phyloP scores from a whole-genome alignment of 1,284 basidiomycete species.

The Ceratobasidium sp. region DNA sequence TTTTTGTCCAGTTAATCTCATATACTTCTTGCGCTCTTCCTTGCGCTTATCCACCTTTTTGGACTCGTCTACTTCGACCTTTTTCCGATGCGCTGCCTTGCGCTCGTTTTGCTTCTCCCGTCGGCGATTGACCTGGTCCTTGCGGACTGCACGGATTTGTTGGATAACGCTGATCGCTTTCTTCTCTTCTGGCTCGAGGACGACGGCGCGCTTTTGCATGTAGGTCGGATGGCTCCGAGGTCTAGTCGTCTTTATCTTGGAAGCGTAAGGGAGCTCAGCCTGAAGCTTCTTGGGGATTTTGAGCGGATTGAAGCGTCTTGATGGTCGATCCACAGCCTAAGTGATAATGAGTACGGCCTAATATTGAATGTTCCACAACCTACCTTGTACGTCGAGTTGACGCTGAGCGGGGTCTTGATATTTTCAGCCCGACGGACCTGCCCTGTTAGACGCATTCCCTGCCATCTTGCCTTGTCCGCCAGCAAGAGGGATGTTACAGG shows the following conservation, averaged over 20 bases:
- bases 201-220: slow-evolving; percentile 91
- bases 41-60: slow-evolving; percentile 78
- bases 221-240: slow-evolving; percentile 84
- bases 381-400: slow-evolving; percentile 91
- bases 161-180: slow-evolving; percentile 93
- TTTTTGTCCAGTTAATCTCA: slow-evolving; percentile 81
- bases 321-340: slow-evolving; percentile 77
- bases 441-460: slow-evolving; percentile 96
- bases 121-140: slow-evolving; percentile 84
- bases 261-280: slow-evolving; percentile 89
- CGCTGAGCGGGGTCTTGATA: slow-evolving; percentile 83
- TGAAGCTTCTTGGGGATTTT: slow-evolving; percentile 91
- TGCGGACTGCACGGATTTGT: slow-evolving; percentile 92
- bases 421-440: slow-evolving; percentile 88
- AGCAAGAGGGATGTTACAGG: slow-evolving; percentile 93
- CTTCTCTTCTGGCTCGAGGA: slow-evolving; percentile 95
- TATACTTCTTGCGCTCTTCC: slow-evolving; percentile 83
- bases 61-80: slow-evolving; percentile 76
- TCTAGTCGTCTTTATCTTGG: slow-evolving; percentile 89
- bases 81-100: slow-evolving; percentile 73
- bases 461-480: slow-evolving; percentile 82
- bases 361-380: slow-evolving; percentile 49
- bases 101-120: slow-evolving; percentile 87
- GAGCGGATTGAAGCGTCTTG: slow-evolving; percentile 92
- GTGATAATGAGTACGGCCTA: slow-evolving; percentile 3